Percentiles rank a stretch among this genome's conserved stretches.
Conservation (phyloP, 1,139 yeast species). For the Pichia sp. region DNA sequence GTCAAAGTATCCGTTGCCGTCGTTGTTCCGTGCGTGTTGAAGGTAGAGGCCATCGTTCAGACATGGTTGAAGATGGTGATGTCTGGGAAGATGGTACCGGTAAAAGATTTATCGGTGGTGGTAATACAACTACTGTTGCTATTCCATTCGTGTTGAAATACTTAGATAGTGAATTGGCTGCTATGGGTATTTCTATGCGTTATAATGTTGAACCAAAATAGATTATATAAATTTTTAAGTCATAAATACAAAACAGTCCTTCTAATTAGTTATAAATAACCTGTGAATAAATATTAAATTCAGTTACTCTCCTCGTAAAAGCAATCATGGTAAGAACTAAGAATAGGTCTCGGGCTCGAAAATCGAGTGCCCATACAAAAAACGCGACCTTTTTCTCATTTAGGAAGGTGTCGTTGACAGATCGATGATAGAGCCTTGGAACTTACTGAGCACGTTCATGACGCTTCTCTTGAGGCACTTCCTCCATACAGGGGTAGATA, state of each 20-base stretch:
- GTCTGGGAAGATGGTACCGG: conserved; percentile 99
- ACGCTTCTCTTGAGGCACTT: no score
- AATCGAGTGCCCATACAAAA: no score
- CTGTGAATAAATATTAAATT: no score
- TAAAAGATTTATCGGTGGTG: conserved; percentile 87
- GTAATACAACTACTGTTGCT: conserved; percentile 88
- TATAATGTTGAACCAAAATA: conserved; percentile 72
- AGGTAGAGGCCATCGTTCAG: conserved; percentile 26
- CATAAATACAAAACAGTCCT: no score
- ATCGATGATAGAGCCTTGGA: background rate
- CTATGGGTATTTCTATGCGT: conserved; percentile 96
- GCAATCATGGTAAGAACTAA: no score
- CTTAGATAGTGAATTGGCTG: conserved; percentile 91
- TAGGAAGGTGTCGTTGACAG: conserved; percentile 2
- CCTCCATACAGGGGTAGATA: no score
- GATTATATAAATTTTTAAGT: no score
- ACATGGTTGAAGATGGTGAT: conserved; percentile 60
- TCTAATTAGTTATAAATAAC: no score
- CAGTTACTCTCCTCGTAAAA: no score
- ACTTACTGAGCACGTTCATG: no score
- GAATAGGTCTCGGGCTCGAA: no score
- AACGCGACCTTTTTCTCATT: conserved; percentile 6
- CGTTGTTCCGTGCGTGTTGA: conserved; percentile 77
- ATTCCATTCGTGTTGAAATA: conserved; percentile 96
- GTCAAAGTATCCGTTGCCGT: conserved; percentile 82